Evolutionary conservation across 768 basidiomycete genomes (phyloP).

Genomic region (Russula sp.): DNA sequence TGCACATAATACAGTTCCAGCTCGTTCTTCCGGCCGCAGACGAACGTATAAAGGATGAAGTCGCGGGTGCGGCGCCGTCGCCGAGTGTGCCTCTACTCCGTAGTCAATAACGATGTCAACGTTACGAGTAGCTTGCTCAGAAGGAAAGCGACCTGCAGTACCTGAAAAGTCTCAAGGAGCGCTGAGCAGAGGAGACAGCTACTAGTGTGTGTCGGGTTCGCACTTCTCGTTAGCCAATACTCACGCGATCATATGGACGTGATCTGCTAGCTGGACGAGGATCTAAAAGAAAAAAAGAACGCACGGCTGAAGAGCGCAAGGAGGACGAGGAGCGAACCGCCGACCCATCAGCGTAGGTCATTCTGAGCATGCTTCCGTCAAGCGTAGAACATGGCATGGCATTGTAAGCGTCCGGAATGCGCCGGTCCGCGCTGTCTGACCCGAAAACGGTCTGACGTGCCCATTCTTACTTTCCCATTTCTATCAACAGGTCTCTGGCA

Average conservation of each 20-base stretch:
- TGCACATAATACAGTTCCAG: conserved; percentile 83
- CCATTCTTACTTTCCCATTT: too few species aligned
- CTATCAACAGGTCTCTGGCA: too few species aligned
- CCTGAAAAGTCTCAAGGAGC: conserved; percentile 56
- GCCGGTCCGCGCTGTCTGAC: too few species aligned
- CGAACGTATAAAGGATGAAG: conserved; percentile 89
- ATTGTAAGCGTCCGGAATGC: too few species aligned
- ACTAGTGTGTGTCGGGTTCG: conserved; percentile 39
- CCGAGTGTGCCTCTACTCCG: background rate
- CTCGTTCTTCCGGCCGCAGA: conserved; percentile 54
- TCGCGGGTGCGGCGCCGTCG: conserved; percentile 48
- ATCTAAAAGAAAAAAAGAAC: conserved; percentile 87
- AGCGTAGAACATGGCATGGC: too few species aligned
- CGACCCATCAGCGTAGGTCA: conserved; percentile 69
- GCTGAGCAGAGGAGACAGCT: conserved; percentile 58
- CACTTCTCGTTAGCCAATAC: background rate
- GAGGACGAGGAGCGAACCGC: conserved; percentile 72
- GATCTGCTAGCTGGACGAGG: conserved; percentile 66
- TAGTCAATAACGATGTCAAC: background rate
- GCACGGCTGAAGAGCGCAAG: conserved; percentile 46
- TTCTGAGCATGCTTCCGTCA: conserved; percentile 75
- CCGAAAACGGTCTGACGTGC: too few species aligned
- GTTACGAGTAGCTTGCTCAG: conserved; percentile 46
- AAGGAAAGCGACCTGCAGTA: conserved; percentile 72
- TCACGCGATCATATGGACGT: background rate